phyloP scores from a whole-genome alignment of 441 rosid species.

The Erodium texanum region DNA sequence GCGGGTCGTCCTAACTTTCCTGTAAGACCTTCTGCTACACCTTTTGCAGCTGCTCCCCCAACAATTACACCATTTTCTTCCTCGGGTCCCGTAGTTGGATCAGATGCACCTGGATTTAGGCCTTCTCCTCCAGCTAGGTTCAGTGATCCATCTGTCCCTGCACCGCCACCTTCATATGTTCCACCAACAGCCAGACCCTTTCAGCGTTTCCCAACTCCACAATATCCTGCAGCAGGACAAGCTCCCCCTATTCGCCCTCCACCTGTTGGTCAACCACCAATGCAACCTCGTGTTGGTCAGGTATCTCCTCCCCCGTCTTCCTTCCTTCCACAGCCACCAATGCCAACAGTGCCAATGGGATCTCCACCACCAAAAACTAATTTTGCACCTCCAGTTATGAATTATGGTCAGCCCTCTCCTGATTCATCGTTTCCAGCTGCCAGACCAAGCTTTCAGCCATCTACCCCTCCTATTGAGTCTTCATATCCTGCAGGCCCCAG shows the following conservation, averaged over 20 bases:
- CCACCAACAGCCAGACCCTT: conserved; percentile 37
- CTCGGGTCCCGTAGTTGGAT: conserved; percentile 41
- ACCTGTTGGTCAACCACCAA: conserved; percentile 43
- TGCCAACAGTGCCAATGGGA: conserved; percentile 52
- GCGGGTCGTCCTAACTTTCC: conserved; percentile 57
- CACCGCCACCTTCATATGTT: conserved; percentile 29
- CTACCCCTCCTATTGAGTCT: conserved; percentile 34
- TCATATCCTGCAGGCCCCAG: conserved; percentile 35
- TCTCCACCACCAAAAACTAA: conserved; percentile 40
- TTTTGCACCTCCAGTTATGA: conserved; percentile 31
- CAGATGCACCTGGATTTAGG: conserved; percentile 40
- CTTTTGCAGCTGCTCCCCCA: conserved; percentile 60
- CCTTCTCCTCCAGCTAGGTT: conserved; percentile 35
- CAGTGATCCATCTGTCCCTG: conserved; percentile 34
- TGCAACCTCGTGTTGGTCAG: conserved; percentile 54
- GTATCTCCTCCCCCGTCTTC: conserved; percentile 30
- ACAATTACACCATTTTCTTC: conserved; percentile 48
- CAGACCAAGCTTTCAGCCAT: conserved; percentile 48
- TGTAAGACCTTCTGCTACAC: conserved; percentile 42
- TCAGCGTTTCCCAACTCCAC: conserved; percentile 47
- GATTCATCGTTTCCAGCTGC: conserved; percentile 28
- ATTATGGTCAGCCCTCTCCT: conserved; percentile 31
- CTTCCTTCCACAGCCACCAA: conserved; percentile 42
- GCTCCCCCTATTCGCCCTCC: conserved; percentile 33
- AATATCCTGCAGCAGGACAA: conserved; percentile 39